Evolutionary conservation across 306 rosid species (phyloP).

Genomic region (Inga oerstediana): DNA sequence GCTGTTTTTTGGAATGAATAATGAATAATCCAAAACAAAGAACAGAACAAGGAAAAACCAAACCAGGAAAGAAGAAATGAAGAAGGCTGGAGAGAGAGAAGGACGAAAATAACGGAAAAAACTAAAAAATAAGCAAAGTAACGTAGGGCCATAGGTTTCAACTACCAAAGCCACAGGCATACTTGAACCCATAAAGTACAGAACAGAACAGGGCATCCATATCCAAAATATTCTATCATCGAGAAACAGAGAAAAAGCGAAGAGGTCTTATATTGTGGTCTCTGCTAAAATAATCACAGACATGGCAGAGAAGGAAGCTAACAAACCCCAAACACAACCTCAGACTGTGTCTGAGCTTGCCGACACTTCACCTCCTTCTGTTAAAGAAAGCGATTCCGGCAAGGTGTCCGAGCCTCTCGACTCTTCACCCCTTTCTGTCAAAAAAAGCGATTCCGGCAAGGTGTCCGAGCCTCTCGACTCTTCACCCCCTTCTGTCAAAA

Average conservation of each 20-base stretch:
- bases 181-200: neutral
- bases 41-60: neutral
- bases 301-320: constrained; percentile 60
- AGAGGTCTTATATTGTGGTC: neutral
- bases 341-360: neutral
- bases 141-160: neutral
- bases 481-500: constrained; percentile 1
- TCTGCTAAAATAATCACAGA: constrained; percentile 18
- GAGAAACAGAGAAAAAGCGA: neutral
- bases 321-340: constrained; percentile 32
- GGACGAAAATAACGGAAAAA: constrained; percentile 16
- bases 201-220: neutral
- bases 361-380: neutral
- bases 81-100: neutral
- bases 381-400: neutral
- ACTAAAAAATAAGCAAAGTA: neutral
- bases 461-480: neutral
- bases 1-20: neutral
- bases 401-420: neutral
- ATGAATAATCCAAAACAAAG: neutral
- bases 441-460: constrained; percentile 10
- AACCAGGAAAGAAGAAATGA: neutral
- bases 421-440: constrained; percentile 4
- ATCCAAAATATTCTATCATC: neutral
- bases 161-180: neutral